Conservation (phyloP, 2,329 filamentous ascomycete species). For the Xylariomycetidae sp. region DNA sequence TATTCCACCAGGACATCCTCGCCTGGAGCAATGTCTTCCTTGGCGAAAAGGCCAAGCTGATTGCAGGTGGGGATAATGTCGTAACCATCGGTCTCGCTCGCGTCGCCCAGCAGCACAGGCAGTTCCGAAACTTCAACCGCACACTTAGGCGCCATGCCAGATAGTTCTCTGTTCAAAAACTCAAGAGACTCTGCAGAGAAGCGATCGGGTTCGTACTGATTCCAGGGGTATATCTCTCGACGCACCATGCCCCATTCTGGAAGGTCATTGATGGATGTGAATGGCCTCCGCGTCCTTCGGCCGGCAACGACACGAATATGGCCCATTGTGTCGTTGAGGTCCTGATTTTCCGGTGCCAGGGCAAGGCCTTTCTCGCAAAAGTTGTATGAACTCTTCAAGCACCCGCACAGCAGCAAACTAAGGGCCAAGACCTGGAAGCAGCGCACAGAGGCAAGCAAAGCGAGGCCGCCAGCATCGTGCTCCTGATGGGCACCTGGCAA, state of each 20-base stretch:
- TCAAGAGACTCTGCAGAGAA: constrained; percentile 63
- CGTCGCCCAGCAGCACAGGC: constrained; percentile 60
- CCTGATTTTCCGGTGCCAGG: constrained; percentile 46
- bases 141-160: constrained; percentile 69
- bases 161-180: constrained; percentile 65
- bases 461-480: constrained; percentile 34
- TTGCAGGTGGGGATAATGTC: constrained; percentile 54
- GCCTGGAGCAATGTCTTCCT: constrained; percentile 68
- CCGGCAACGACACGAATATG: constrained; percentile 49
- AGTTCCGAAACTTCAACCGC: constrained; percentile 71
- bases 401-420: constrained; percentile 58
- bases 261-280: constrained; percentile 48
- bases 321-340: constrained; percentile 47
- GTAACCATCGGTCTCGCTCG: constrained; percentile 42
- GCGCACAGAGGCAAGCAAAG: constrained; percentile 45
- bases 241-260: constrained; percentile 67
- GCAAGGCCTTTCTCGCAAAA: constrained; percentile 59
- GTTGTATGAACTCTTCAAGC: constrained; percentile 59
- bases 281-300: constrained; percentile 39
- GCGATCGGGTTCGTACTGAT: constrained; percentile 61
- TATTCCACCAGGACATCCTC: constrained; percentile 75
- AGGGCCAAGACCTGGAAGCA: constrained; percentile 55
- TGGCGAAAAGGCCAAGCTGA: constrained; percentile 88
- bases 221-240: constrained; percentile 66
- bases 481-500: constrained; percentile 27